Percentiles rank a stretch among this genome's conserved stretches.
These are phyloP conservation scores for Podila minutissima DNA, from an alignment of 192 early-diverging fungal genomes.

Conservation along the genomic window DNA sequence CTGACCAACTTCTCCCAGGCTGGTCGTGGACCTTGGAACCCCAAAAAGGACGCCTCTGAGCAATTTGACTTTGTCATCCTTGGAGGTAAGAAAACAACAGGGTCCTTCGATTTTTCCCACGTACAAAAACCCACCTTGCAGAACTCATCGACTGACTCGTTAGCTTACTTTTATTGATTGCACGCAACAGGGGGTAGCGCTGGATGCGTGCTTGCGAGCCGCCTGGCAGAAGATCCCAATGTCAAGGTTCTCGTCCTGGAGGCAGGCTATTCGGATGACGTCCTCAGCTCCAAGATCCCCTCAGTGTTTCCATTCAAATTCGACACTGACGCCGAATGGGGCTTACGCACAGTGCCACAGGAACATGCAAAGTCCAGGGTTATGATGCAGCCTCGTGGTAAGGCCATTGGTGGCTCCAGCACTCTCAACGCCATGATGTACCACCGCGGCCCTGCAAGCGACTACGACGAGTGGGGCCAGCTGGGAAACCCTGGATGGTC, in stretches of 20 bases:
- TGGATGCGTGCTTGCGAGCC: constrained; percentile 42
- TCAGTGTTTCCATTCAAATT: constrained; percentile 10
- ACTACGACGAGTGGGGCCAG: constrained; percentile 38
- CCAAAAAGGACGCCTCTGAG: constrained; percentile 17
- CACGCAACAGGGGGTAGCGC: constrained; percentile 29
- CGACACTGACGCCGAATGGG: constrained; percentile 24
- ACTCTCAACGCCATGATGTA: constrained; percentile 51
- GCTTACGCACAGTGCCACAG: constrained; percentile 22
- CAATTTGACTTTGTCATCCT: constrained; percentile 36
- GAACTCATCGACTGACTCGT: background rate
- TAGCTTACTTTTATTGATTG: background rate
- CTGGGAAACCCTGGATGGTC: constrained; percentile 21
- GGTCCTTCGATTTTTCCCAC: background rate
- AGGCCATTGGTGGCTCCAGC: constrained; percentile 33
- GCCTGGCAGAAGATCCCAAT: constrained; percentile 32
- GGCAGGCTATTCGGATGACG: constrained; percentile 30
- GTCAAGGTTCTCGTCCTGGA: constrained; percentile 44
- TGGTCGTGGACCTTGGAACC: constrained; percentile 28
- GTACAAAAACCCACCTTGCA: no score
- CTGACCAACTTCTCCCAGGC: constrained; percentile 21
- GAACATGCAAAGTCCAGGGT: constrained; percentile 9
- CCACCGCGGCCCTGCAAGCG: constrained; percentile 35
- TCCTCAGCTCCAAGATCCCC: constrained; percentile 17
- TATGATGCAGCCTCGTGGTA: constrained; percentile 43
- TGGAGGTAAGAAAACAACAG: constrained; percentile 15